Evolutionary conservation across 1,284 basidiomycete genomes (phyloP), one percentile per base, ranked within the genome.

Genomic region (Neolentinus lepideus): DNA sequence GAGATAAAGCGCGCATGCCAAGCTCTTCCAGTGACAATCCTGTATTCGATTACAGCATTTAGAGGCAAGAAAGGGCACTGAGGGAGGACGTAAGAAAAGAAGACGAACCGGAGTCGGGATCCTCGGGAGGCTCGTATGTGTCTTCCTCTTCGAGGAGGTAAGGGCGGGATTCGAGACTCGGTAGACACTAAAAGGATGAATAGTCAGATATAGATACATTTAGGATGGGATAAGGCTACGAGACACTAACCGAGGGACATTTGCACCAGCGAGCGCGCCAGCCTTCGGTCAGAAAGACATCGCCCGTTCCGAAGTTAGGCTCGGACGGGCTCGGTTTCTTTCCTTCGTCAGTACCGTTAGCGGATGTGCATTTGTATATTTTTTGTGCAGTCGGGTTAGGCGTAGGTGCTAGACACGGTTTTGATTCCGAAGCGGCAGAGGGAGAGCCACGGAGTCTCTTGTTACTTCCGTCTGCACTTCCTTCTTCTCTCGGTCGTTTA

Each of bases 61-160:
- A 19, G 27, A 25, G 16, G 14, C 12, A 29, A 33, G 24, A 6
- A 33, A n/a, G 53, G 22, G 31, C 53, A 14, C 21, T 9, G 14
- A n/a, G 19, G 25, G 27, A 21, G 36, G 16, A 48, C 45, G 45
- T 8, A 31, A 60, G 70, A 16, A 35, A 16, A 35, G 16, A 3
- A 43, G 38, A 6, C 38, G 53, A 64, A 83, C 88, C 82, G 59
- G 83, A 89, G 65, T 92, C 89, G 14, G 89, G 88, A 66, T 91
- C 90, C 63, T 88, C 82, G 1, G 89, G 88, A 0, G 85, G 88
- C 64, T 90, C 85, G 60, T 89, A 91, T 0, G 84, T 89, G 47
- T 89, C 88, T 61, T 91, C 89, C 64, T 87, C 85, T 58, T 85
- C 77, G n/a, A 88, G 67, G 24, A 91, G 73, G 66, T 76, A 90